Conservation (phyloP, 1,284 basidiomycete species). For the Heterobasidion occidentale region DNA sequence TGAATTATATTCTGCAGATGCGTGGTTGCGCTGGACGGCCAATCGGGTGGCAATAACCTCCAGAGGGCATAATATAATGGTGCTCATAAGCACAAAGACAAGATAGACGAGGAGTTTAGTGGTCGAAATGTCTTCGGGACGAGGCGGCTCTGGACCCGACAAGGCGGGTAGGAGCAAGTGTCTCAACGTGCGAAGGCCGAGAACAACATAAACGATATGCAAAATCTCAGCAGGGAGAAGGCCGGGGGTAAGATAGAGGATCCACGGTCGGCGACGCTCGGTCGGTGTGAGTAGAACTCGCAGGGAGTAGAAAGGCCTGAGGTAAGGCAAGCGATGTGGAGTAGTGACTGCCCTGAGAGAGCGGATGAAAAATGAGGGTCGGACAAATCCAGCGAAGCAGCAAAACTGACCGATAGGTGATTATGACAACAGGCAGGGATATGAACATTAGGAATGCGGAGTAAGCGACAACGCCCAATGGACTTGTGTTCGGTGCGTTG, state of each 20-base stretch:
- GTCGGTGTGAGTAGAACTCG: constrained; percentile 76
- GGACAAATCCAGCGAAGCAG: background rate
- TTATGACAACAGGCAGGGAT: constrained; percentile 70
- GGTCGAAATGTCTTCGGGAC: constrained; percentile 31
- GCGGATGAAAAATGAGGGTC: background rate
- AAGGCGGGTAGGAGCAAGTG: constrained; percentile 56
- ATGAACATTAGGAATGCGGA: constrained; percentile 65
- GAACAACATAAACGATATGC: constrained; percentile 60
- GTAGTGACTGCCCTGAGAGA: constrained; percentile 72
- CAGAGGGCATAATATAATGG: constrained; percentile 65
- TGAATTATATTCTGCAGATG: constrained; percentile 62
- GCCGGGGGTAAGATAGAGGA: constrained; percentile 79
- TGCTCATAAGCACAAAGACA: constrained; percentile 50
- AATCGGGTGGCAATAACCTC: constrained; percentile 80
- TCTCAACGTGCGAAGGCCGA: constrained; percentile 63
- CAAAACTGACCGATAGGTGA: constrained; percentile 65
- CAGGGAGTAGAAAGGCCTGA: constrained; percentile 53
- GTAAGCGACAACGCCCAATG: constrained; percentile 57
- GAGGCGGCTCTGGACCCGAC: constrained; percentile 18
- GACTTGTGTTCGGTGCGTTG: constrained; percentile 60
- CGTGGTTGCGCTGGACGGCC: constrained; percentile 80
- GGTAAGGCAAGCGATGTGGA: constrained; percentile 71
- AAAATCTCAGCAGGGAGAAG: constrained; percentile 62
- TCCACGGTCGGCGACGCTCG: constrained; percentile 74
- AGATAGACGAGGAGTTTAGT: constrained; percentile 55